phyloP scores from a whole-genome alignment of 257 asterid species.

The Lycium ferocissimum region DNA sequence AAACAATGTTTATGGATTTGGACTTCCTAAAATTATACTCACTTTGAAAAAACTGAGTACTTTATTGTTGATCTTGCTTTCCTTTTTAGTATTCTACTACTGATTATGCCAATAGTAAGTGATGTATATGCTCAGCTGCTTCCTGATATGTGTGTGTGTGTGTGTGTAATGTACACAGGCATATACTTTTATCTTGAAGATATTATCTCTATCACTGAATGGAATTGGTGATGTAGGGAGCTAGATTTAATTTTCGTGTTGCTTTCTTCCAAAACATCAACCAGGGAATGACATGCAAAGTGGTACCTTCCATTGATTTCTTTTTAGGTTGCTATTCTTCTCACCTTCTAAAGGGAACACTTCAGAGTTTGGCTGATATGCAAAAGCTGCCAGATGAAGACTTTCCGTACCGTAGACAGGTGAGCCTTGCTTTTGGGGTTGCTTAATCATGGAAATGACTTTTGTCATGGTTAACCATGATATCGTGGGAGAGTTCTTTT shows the following conservation, averaged over 20 bases:
- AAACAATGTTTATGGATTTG: neutral
- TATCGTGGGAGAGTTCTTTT: neutral
- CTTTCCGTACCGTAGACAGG: constrained; percentile 82
- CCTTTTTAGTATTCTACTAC: neutral
- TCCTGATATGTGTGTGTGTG: neutral
- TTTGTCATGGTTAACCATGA: neutral
- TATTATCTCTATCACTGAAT: neutral
- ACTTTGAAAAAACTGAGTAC: neutral
- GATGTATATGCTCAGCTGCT: neutral
- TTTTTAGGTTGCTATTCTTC: constrained; percentile 71
- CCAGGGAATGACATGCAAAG: neutral
- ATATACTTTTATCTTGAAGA: too few relatives aligned
- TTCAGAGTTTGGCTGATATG: constrained; percentile 75
- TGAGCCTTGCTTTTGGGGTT: constrained; percentile 36
- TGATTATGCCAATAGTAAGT: neutral
- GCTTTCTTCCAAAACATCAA: neutral
- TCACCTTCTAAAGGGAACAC: constrained; percentile 62
- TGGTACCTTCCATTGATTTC: neutral
- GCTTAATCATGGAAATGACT: neutral
- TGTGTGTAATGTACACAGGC: too few relatives aligned
- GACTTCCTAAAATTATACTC: neutral
- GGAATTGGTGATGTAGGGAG: neutral
- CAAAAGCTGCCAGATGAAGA: constrained; percentile 82
- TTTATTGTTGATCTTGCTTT: neutral
- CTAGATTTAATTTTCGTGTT: neutral